phyloP scores from a whole-genome alignment of 495 filamentous ascomycete species.

The Daldinia caldariorum region DNA sequence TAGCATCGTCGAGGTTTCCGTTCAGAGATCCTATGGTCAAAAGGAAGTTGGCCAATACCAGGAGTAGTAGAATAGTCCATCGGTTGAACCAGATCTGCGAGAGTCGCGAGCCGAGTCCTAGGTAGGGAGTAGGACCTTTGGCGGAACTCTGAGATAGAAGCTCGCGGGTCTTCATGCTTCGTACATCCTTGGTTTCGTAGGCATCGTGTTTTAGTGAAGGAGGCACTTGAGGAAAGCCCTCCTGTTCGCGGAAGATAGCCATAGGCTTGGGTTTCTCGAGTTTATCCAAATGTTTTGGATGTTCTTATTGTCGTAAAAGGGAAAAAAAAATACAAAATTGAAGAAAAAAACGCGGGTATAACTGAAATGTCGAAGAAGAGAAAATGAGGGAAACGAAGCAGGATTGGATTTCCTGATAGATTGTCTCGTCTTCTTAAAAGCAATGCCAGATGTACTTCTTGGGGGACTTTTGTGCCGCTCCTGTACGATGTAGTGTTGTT shows the following conservation, averaged over 20 bases:
- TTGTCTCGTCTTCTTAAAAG: slow-evolving; percentile 11
- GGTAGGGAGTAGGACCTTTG: slow-evolving; percentile 80
- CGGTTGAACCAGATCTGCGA: slow-evolving; percentile 97
- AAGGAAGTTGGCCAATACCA: slow-evolving; percentile 83
- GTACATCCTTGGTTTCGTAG: slow-evolving; percentile 39
- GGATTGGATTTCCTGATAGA: slow-evolving; percentile 14
- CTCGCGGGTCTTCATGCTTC: slow-evolving; percentile 39
- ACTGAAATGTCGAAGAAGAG: slow-evolving; percentile 3
- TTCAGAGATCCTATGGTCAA: slow-evolving; percentile 76
- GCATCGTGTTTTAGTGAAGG: slow-evolving; percentile 39
- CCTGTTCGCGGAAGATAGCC: slow-evolving; percentile 43
- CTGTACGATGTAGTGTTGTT: slow-evolving; percentile 18
- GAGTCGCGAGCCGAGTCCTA: slow-evolving; percentile 86
- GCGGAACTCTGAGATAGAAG: slow-evolving; percentile 40
- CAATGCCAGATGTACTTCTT: slow-evolving; percentile 16
- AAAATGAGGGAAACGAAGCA: slow-evolving; percentile 2
- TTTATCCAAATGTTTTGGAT: slow-evolving; percentile 9
- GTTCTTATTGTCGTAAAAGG: background rate
- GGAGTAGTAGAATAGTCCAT: slow-evolving; percentile 90
- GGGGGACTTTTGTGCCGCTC: slow-evolving; percentile 5
- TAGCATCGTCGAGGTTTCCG: slow-evolving; percentile 76
- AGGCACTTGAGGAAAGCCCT: slow-evolving; percentile 45
- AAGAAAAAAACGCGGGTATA: background rate
- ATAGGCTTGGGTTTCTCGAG: slow-evolving; percentile 14
- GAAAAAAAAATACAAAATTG: no score